Evolutionary conservation across 108 stramenopile species (phyloP).

Genomic region (Cyclostephanos invisitatus): DNA sequence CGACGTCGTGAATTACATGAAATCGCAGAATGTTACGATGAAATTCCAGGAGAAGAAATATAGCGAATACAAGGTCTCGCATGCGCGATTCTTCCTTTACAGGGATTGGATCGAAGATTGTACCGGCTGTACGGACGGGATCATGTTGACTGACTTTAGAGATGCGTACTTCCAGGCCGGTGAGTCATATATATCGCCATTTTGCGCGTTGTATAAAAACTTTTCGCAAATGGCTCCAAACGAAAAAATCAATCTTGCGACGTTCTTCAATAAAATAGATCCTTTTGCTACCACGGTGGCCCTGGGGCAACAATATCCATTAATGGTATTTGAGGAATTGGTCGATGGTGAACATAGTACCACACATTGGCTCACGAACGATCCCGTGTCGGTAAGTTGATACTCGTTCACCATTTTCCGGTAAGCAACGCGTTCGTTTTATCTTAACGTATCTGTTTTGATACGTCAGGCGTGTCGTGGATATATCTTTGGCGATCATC

Average conservation of each 20-base stretch:
- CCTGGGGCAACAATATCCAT: constrained; percentile 37
- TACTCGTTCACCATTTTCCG: not conserved
- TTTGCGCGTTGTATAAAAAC: not conserved
- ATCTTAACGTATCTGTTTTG: not conserved
- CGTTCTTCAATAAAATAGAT: constrained; percentile 29
- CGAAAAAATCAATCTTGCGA: not conserved
- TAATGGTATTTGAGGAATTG: constrained; percentile 67
- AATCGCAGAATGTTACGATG: constrained; percentile 57
- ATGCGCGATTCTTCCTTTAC: constrained; percentile 65
- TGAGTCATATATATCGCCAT: not conserved
- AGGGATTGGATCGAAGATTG: constrained; percentile 71
- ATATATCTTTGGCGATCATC: constrained; percentile 19
- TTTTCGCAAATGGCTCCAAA: not conserved
- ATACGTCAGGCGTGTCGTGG: constrained; percentile 14
- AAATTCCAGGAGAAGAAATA: constrained; percentile 33
- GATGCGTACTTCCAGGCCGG: constrained; percentile 65
- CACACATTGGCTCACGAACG: constrained; percentile 62
- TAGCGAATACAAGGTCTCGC: constrained; percentile 60
- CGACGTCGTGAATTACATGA: constrained; percentile 44
- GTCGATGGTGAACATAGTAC: constrained; percentile 44
- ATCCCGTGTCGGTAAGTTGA: constrained; percentile 9
- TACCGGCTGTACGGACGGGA: constrained; percentile 68
- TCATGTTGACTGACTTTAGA: constrained; percentile 66
- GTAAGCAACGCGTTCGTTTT: not conserved
- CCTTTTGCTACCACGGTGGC: constrained; percentile 63